Evolutionary conservation across 352 stramenopile genomes (phyloP).

Genomic region (Phytophthora colocasiae): DNA sequence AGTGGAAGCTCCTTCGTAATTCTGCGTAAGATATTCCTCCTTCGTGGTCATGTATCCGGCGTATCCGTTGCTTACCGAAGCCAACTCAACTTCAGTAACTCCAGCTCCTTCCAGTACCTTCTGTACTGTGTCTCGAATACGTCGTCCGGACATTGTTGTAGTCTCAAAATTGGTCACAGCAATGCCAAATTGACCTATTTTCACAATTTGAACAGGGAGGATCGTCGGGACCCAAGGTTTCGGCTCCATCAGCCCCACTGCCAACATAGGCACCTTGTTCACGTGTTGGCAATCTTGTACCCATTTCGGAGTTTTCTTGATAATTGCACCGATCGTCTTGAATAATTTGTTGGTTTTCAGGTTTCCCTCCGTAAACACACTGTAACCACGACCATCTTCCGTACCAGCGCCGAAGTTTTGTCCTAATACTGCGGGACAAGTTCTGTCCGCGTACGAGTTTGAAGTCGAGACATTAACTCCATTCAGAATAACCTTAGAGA

Average conservation of each 20-base stretch:
- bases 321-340: background rate
- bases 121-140: slow-evolving; percentile 49
- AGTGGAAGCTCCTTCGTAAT: slow-evolving; percentile 80
- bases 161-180: slow-evolving; percentile 66
- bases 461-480: background rate
- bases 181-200: slow-evolving; percentile 61
- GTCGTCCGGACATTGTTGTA: slow-evolving; percentile 64
- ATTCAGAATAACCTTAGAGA: background rate
- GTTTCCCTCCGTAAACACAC: background rate
- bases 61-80: slow-evolving; percentile 65
- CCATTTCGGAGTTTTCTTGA: slow-evolving; percentile 38
- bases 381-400: slow-evolving; percentile 10
- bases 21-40: slow-evolving; percentile 68
- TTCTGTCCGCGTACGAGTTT: background rate
- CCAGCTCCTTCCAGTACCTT: slow-evolving; percentile 27
- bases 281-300: slow-evolving; percentile 48
- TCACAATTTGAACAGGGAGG: slow-evolving; percentile 62
- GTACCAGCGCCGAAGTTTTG: slow-evolving; percentile 1
- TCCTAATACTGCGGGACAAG: background rate
- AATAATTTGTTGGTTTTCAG: background rate
- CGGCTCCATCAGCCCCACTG: slow-evolving; percentile 49
- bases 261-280: slow-evolving; percentile 53
- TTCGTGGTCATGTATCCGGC: slow-evolving; percentile 66
- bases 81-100: slow-evolving; percentile 57
- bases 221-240: slow-evolving; percentile 53